Evolutionary conservation across 495 filamentous ascomycete species (phyloP), one percentile per base, ranked within the genome.

Genomic region (Ascodesmis nigricans): DNA sequence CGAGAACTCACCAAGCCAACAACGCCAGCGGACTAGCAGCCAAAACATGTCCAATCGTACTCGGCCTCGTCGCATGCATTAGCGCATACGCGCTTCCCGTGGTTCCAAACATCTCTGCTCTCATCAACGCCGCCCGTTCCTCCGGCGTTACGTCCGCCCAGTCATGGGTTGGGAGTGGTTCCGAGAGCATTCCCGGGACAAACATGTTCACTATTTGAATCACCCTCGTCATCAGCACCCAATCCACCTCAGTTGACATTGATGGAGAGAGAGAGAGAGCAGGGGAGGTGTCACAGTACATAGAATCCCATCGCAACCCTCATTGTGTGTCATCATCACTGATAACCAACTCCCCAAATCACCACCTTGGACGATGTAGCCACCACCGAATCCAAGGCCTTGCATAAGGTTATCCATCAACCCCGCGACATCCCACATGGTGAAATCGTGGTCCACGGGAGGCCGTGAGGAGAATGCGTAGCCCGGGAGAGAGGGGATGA

Each of bases 331-430:
- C 35, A 75, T 29, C 0, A 55, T 32, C 14, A 62, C 47, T 0
- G 61, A 56, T 14, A 77, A 33, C 4, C 53, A 45, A 41, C 60
- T 61, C 3, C 73, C 75, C 30, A 76, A 60, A 43, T 80, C 73
- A 10, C 73, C 75, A 1, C 75, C 73, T 41, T 75, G 68, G 0
- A 60, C 63, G 18, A 77, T 51, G 46, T 78, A 78, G 1, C 65
- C 66, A 20, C 53, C 51, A 4, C 49, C 56, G 34, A 77, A 72
- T 0, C 72, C 71, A 2, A 75, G 50, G 13, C 56, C 54, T 10
- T 54, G 51, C 69, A 77, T 75, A 3, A 78, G 43, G 22, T 60
- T 47, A 49, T 77, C 52, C 6, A 75, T 33, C 3, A 73, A 45
- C 10, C 56, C 54, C 4, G 65, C 54, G 2, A 57, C 50, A 18